These are phyloP conservation scores for Podosphaera aphanis DNA, from an alignment of 2,329 filamentous ascomycete genomes.

Conservation along the genomic window DNA sequence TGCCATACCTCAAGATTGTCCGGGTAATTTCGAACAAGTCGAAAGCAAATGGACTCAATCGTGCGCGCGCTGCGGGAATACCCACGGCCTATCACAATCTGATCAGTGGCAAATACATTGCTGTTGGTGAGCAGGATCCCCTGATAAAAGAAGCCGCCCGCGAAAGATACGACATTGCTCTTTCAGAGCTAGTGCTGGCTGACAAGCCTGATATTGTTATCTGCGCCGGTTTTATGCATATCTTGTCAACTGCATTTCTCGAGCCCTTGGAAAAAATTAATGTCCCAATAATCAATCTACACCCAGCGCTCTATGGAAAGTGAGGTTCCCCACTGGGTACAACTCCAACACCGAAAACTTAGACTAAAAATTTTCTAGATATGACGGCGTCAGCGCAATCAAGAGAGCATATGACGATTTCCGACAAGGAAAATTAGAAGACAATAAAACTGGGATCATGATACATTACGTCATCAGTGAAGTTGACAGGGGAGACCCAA, in stretches of 20 bases:
- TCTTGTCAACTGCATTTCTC: conserved; percentile 37
- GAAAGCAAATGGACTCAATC: conserved; percentile 37
- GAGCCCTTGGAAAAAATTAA: conserved; percentile 29
- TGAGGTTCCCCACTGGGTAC: conserved; percentile 15
- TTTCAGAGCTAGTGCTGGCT: conserved; percentile 33
- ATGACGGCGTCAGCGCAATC: conserved; percentile 59
- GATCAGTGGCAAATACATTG: conserved; percentile 23
- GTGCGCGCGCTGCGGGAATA: conserved; percentile 33
- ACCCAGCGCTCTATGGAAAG: conserved; percentile 41
- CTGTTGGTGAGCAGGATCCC: conserved; percentile 16
- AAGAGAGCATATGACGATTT: conserved; percentile 56
- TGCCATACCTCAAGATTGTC: conserved; percentile 22
- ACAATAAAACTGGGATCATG: conserved; percentile 60
- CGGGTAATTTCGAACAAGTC: conserved; percentile 45
- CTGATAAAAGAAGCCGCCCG: conserved; percentile 26
- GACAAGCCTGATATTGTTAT: conserved; percentile 34
- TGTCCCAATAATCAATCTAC: conserved; percentile 43
- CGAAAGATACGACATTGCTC: conserved; percentile 39
- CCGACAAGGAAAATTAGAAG: conserved; percentile 34
- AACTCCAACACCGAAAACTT: background rate
- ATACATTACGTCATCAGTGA: conserved; percentile 59
- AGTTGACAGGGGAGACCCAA: conserved; percentile 58
- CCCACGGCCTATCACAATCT: conserved; percentile 44
- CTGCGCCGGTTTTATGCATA: conserved; percentile 49
- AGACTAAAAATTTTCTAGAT: conserved; percentile 15